Percentiles rank a stretch among this genome's conserved stretches.
phyloP scores from a whole-genome alignment of 192 early-diverging fungal species.

The Umbelopsis isabellina region DNA sequence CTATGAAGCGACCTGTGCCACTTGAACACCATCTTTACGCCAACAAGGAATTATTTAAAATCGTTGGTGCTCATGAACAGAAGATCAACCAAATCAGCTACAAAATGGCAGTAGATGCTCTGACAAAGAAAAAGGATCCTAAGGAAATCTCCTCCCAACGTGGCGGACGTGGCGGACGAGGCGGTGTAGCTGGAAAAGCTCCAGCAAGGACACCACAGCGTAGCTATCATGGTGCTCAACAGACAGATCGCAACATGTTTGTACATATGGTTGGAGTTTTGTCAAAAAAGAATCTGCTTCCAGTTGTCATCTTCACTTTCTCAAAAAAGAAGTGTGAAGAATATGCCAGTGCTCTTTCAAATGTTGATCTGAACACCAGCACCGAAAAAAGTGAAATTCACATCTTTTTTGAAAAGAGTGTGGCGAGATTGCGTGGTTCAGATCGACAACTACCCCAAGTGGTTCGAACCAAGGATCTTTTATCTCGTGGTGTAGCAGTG shows the following conservation, averaged over 20 bases:
- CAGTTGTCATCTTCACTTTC: conserved; percentile 92
- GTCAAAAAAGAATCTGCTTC: conserved; percentile 77
- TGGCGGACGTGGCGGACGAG: conserved; percentile 51
- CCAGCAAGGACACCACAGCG: conserved; percentile 36
- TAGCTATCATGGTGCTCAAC: conserved; percentile 31
- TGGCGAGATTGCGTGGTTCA: conserved; percentile 80
- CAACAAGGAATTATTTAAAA: conserved; percentile 82
- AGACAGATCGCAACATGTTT: conserved; percentile 77
- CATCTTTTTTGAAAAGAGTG: conserved; percentile 79
- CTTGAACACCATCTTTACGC: conserved; percentile 94
- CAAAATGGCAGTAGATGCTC: conserved; percentile 75
- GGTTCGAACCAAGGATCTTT: conserved; percentile 76
- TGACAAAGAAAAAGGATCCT: conserved; percentile 63
- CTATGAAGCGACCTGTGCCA: conserved; percentile 89
- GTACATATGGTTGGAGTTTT: conserved; percentile 78
- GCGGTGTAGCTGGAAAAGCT: conserved; percentile 44
- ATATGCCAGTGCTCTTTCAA: conserved; percentile 76
- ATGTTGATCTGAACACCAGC: conserved; percentile 79
- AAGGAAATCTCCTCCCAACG: conserved; percentile 43
- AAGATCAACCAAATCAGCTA: conserved; percentile 59
- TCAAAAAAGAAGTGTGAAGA: conserved; percentile 97
- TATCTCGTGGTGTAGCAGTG: conserved; percentile 92
- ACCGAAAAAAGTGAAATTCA: conserved; percentile 86
- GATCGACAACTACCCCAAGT: conserved; percentile 92
- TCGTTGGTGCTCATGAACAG: conserved; percentile 81